A percentile compares a stretch with the other conserved stretches of the same genome.
These are phyloP conservation scores for Bipolaris zeicola DNA, from an alignment of 2,329 filamentous ascomycete genomes.

Conservation along the genomic window DNA sequence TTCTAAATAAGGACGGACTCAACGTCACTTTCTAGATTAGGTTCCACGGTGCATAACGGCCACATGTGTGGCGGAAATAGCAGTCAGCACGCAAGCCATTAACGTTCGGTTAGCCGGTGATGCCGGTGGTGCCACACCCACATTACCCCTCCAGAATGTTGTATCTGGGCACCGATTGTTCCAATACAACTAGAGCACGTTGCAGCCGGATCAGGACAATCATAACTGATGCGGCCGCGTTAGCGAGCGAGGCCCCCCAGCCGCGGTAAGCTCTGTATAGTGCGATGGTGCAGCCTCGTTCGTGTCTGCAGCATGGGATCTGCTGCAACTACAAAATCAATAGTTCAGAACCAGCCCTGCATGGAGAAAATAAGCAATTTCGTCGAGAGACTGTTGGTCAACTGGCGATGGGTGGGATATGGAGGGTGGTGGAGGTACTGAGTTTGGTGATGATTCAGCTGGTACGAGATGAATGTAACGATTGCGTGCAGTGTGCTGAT, in stretches of 20 bases:
- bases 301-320: slow-evolving; percentile 5
- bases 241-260: slow-evolving; percentile 19
- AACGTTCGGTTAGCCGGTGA: slow-evolving; percentile 16
- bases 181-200: slow-evolving; percentile 6
- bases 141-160: slow-evolving; percentile 6
- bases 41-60: slow-evolving; percentile 16
- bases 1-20: slow-evolving; percentile 10
- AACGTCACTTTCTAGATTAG: slow-evolving; percentile 3
- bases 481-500: slow-evolving; percentile 1
- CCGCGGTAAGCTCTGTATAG: slow-evolving; percentile 18
- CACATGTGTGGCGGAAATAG: slow-evolving; percentile 17
- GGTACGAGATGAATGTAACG: slow-evolving; percentile 1
- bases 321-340: slow-evolving; percentile 17
- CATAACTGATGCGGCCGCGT: slow-evolving; percentile 22
- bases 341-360: slow-evolving; percentile 14
- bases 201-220: slow-evolving; percentile 15
- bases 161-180: slow-evolving; percentile 14
- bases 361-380: slow-evolving; percentile 4
- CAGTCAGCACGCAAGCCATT: slow-evolving; percentile 11
- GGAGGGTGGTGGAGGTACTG: slow-evolving; percentile 10
- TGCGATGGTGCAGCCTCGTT: slow-evolving; percentile 12
- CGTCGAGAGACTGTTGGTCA: neutral
- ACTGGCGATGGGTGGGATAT: slow-evolving; percentile 18
- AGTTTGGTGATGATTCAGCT: slow-evolving; percentile 18
- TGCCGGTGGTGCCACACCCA: slow-evolving; percentile 13